Percentiles rank a stretch among this genome's conserved stretches.
These are phyloP conservation scores for Aspergillus taichungensis DNA, from an alignment of 495 filamentous ascomycete species.

Conservation along the genomic window DNA sequence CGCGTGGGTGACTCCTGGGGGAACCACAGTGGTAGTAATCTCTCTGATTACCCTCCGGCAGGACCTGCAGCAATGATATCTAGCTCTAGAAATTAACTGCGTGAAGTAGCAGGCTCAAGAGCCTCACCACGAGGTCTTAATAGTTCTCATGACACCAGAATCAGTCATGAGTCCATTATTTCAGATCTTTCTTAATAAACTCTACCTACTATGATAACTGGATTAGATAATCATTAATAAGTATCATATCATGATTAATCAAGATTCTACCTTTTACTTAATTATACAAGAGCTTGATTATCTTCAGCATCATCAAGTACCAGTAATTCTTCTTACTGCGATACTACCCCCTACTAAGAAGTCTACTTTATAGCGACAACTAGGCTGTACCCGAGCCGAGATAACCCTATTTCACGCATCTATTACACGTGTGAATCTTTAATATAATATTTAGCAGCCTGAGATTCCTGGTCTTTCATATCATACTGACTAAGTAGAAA, in stretches of 20 bases:
- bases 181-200: conserved; percentile 13
- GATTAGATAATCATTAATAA: conserved; percentile 16
- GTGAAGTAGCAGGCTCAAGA: conserved; percentile 6
- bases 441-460: too few relatives aligned
- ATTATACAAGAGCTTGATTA: conserved; percentile 7
- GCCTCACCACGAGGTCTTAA: conserved; percentile 4
- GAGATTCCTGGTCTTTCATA: too few relatives aligned
- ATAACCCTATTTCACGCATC: too few relatives aligned
- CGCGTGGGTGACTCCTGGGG: not conserved
- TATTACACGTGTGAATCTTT: conserved; percentile 11
- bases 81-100: conserved; percentile 4
- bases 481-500: too few relatives aligned
- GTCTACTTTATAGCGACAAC: not conserved
- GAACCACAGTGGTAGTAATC: conserved; percentile 11
- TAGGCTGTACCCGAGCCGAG: not conserved
- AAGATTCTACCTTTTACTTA: conserved; percentile 4
- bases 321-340: conserved; percentile 18
- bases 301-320: not conserved
- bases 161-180: conserved; percentile 6
- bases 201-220: conserved; percentile 4
- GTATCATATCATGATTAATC: conserved; percentile 14
- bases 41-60: conserved; percentile 9
- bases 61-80: conserved; percentile 6
- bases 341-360: conserved; percentile 10
- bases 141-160: conserved; percentile 12